Conservation (phyloP, 1,284 basidiomycete species). For the Leccinum fuscescens region DNA sequence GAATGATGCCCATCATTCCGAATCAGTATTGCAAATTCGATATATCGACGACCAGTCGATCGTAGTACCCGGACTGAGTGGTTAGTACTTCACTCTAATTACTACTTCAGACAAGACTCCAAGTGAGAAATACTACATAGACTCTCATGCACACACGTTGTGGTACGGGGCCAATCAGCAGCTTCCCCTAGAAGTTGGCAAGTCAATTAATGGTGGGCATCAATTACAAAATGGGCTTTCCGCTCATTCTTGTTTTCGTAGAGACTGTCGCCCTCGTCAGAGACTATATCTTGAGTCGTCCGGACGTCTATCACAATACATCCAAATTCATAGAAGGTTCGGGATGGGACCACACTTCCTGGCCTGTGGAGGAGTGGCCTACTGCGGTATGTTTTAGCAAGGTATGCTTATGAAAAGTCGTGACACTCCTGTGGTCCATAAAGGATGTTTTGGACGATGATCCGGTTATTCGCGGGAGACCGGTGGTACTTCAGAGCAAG, state of each 20-base stretch:
- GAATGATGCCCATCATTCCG: constrained; percentile 26
- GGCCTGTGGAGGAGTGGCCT: constrained; percentile 68
- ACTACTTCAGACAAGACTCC: constrained; percentile 8
- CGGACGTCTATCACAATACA: constrained; percentile 51
- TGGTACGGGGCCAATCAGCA: constrained; percentile 70
- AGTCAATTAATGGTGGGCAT: constrained; percentile 51
- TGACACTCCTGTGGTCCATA: neutral
- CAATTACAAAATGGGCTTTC: neutral
- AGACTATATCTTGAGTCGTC: constrained; percentile 60
- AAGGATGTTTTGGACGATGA: constrained; percentile 76
- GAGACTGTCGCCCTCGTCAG: constrained; percentile 67
- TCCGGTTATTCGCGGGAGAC: constrained; percentile 62
- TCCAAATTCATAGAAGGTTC: constrained; percentile 75
- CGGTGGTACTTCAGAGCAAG: constrained; percentile 77
- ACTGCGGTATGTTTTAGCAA: constrained; percentile 50
- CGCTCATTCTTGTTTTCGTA: constrained; percentile 23
- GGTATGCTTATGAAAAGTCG: neutral
- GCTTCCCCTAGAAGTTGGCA: constrained; percentile 65
- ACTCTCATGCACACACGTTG: constrained; percentile 80
- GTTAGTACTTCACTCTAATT: constrained; percentile 37
- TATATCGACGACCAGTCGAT: constrained; percentile 55
- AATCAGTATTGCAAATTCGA: constrained; percentile 39
- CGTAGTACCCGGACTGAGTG: constrained; percentile 66
- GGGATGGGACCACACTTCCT: constrained; percentile 91
- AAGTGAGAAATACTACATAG: constrained; percentile 36